Evolutionary conservation across 805 yeast genomes (phyloP), one percentile per base, ranked within the genome.

Genomic region (Clavispora phyllophila): DNA sequence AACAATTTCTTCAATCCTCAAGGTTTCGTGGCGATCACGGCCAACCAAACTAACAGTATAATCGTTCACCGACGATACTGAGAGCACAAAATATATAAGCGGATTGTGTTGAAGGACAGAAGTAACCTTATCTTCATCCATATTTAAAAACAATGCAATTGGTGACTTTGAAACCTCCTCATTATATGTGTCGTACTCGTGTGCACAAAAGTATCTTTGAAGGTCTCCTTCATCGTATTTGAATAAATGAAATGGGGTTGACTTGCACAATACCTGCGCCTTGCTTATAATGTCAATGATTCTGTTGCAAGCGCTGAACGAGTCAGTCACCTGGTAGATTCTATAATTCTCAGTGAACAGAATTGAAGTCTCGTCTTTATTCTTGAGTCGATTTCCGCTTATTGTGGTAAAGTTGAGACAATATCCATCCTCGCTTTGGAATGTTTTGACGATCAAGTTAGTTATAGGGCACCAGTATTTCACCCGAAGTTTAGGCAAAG

Each of bases 241-340:
- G 70, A 91, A 91, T 25, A 91, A 65, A 65, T 90, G 96, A 63
- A 90, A 88, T 3, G 96, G 90, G 37, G 88, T 84, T 1, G 81
- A 76, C 56, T 91, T 90, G 56, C 80, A 79, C 41, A 90, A 68
- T 17, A 87, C 75, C 47, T 78, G 79, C 0, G 95, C 84, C 58
- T 86, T 83, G 45, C 81, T 78, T 5, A 83, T 57, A 28, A 81
- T 63, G 40, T 78, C 80, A 26, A 82, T 71, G 29, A 84, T 70
- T 40, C 72, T 72, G 19, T 51, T 40, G 24, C 64, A 61, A 14
- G 45, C 47, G 3, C 40, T 17, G n/a, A 28, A 19, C 8, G 49
- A 32, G n/a, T 44, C 47, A 2, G 31, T 38, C n/a, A 25, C 37
- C 12, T 23, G 36, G 17, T 37, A 43, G 9, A 65, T 51, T 44